phyloP scores from a whole-genome alignment of 768 basidiomycete genomes.

The Naganishia vaughanmartiniae region DNA sequence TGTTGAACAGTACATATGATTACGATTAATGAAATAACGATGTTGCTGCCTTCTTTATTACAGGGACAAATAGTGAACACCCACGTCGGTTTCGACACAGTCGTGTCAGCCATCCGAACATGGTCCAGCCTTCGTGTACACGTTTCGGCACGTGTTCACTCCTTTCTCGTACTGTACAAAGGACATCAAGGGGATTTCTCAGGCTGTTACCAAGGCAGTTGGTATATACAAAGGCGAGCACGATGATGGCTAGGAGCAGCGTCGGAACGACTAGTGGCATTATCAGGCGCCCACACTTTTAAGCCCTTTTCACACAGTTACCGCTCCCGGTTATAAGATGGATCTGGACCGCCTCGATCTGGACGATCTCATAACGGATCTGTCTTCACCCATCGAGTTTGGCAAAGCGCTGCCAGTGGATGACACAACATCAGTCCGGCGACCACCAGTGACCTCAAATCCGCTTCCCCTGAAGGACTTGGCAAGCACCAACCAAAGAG shows the following conservation, averaged over 20 bases:
- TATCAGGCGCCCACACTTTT: not conserved
- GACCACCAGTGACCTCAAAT: not conserved
- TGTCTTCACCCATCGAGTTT: conserved; percentile 1
- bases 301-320: not conserved
- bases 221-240: not conserved
- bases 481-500: not conserved
- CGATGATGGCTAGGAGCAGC: not conserved
- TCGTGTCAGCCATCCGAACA: not conserved
- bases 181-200: not conserved
- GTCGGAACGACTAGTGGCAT: not conserved
- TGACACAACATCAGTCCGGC: not conserved
- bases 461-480: not conserved
- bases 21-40: not conserved
- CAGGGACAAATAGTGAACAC: not conserved
- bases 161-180: not conserved
- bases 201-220: not conserved
- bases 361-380: not conserved
- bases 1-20: not conserved
- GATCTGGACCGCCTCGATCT: not conserved
- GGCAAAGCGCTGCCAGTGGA: not conserved
- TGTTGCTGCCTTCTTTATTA: not conserved
- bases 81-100: not conserved
- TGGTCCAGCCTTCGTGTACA: not conserved
- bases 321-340: not conserved
- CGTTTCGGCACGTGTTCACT: not conserved